phyloP scores from a whole-genome alignment of 352 stramenopile species.

The Blastocystis sp. region DNA sequence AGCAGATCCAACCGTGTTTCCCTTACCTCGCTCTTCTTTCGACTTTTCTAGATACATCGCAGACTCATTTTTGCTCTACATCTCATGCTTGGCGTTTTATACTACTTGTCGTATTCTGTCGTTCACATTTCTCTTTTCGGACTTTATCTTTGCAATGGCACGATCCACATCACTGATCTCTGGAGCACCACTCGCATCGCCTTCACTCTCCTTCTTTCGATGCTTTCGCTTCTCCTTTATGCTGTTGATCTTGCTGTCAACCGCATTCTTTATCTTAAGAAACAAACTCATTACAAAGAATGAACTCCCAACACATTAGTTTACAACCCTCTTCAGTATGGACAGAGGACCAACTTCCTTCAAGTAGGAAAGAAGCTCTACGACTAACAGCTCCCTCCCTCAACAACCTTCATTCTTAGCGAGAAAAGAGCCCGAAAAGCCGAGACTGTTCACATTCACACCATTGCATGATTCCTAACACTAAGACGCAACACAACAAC shows the following conservation, averaged over 20 bases:
- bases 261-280: background rate
- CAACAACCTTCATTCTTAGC: conserved; percentile 38
- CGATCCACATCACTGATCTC: conserved; percentile 21
- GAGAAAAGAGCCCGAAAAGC: conserved; percentile 56
- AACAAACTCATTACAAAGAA: conserved; percentile 64
- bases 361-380: conserved; percentile 19
- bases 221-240: background rate
- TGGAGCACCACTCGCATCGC: background rate
- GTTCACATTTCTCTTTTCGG: conserved; percentile 46
- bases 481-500: background rate
- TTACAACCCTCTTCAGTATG: conserved; percentile 37
- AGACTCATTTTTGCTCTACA: conserved; percentile 32
- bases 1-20: background rate
- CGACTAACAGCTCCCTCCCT: background rate
- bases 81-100: background rate
- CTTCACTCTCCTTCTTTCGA: background rate
- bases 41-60: background rate
- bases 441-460: conserved; percentile 62
- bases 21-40: conserved; percentile 14
- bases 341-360: conserved; percentile 29
- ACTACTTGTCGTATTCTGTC: conserved; percentile 17
- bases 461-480: conserved; percentile 48
- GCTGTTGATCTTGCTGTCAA: background rate
- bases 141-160: conserved; percentile 44
- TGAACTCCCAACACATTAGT: background rate